Conservation (phyloP, 257 asterid genomes). For the Schizonepeta tenuifolia region DNA sequence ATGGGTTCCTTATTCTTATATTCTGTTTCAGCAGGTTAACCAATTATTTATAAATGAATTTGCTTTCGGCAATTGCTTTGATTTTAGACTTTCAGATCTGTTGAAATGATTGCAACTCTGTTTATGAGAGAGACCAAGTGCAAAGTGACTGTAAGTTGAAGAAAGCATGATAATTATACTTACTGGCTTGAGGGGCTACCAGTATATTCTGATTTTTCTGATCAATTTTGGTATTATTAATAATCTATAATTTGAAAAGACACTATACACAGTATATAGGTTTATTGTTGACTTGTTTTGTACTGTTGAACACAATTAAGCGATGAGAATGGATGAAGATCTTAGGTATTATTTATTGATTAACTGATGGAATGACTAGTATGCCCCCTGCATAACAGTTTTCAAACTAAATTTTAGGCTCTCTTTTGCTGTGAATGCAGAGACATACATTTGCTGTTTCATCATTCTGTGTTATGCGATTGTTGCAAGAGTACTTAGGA, state of each 20-base stretch:
- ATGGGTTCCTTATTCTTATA: background rate
- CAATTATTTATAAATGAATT: background rate
- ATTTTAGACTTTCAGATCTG: background rate
- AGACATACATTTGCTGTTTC: background rate
- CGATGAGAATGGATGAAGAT: background rate
- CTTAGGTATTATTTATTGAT: background rate
- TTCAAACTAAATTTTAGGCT: background rate
- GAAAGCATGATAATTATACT: background rate
- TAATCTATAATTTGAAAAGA: background rate
- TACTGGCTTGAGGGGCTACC: background rate
- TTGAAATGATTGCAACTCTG: background rate
- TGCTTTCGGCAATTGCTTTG: background rate
- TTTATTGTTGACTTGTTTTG: background rate
- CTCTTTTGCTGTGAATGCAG: background rate
- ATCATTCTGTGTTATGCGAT: background rate
- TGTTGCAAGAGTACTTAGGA: background rate
- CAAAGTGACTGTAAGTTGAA: background rate
- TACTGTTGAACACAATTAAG: background rate
- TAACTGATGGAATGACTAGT: background rate
- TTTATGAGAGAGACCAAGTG: conserved; percentile 1
- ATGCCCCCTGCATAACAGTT: background rate
- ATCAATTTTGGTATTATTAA: background rate
- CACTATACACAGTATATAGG: background rate
- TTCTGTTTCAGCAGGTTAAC: background rate
- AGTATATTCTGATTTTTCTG: background rate